A percentile compares a stretch with the other conserved stretches of the same genome.
phyloP scores from a whole-genome alignment of 2,329 filamentous ascomycete species.

The Didymella sp. region DNA sequence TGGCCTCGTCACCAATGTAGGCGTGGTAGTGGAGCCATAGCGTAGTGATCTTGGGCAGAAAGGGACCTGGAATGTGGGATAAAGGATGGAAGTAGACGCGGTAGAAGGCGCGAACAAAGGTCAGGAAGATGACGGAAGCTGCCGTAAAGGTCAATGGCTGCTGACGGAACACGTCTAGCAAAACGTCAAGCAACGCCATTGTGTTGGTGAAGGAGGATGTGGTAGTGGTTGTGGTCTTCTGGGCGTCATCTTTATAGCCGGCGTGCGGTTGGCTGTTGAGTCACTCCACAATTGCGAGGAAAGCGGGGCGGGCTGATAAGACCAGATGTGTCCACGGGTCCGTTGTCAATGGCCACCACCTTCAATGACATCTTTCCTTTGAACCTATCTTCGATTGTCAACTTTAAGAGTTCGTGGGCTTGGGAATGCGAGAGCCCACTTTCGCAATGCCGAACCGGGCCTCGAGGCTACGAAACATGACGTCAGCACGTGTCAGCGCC shows the following conservation, averaged over 20 bases:
- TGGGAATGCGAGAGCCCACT: too few species aligned
- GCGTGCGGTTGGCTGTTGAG: slow-evolving; percentile 3
- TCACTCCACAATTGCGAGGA: neutral
- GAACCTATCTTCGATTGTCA: too few species aligned
- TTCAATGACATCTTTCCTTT: neutral
- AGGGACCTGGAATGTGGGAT: slow-evolving; percentile 33
- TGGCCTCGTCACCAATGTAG: slow-evolving; percentile 40
- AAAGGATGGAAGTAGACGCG: slow-evolving; percentile 35
- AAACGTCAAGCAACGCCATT: neutral
- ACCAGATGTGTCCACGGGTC: too few species aligned
- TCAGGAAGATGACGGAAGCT: slow-evolving; percentile 12
- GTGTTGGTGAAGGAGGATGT: neutral
- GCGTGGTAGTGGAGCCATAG: slow-evolving; percentile 41
- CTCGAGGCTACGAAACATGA: neutral
- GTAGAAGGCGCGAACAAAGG: slow-evolving; percentile 26
- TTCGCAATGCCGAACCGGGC: neutral
- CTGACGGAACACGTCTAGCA: neutral
- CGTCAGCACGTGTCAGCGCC: neutral
- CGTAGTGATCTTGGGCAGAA: slow-evolving; percentile 30
- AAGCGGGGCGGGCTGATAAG: slow-evolving; percentile 12
- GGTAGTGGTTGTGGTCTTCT: neutral
- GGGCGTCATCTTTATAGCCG: neutral
- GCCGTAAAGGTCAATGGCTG: neutral
- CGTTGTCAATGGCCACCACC: neutral
- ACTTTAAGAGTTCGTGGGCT: too few species aligned